These are phyloP conservation scores for Candida taoyuanica DNA, from an alignment of 805 yeast species.

Conservation along the genomic window DNA sequence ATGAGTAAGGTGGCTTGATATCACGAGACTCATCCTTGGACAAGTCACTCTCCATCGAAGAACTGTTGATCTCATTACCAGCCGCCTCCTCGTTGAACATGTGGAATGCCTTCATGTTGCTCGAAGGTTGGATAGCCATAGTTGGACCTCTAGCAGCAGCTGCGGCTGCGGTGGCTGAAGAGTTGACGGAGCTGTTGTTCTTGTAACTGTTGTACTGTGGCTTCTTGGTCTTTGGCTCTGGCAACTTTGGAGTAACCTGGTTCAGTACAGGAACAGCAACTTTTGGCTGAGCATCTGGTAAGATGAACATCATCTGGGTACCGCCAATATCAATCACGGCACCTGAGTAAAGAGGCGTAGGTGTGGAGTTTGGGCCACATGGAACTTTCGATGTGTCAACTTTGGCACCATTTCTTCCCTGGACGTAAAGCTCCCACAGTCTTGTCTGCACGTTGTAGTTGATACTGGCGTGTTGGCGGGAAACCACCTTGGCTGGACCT, in stretches of 20 bases:
- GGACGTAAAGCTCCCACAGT: slow-evolving; percentile 78
- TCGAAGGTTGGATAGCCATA: slow-evolving; percentile 4
- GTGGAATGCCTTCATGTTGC: slow-evolving; percentile 44
- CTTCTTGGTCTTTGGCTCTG: slow-evolving; percentile 26
- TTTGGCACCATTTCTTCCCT: slow-evolving; percentile 92
- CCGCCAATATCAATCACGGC: slow-evolving; percentile 92
- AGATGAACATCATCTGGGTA: slow-evolving; percentile 97
- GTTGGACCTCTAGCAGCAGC: slow-evolving; percentile 12
- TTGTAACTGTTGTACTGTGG: slow-evolving; percentile 1
- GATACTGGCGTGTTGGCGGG: slow-evolving; percentile 84
- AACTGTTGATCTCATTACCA: slow-evolving; percentile 3
- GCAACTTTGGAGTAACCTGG: slow-evolving; percentile 30
- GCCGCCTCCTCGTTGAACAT: slow-evolving; percentile 40
- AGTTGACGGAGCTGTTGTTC: no score
- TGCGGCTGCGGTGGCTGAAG: no score
- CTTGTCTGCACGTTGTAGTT: slow-evolving; percentile 69
- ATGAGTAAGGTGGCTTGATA: slow-evolving; percentile 93
- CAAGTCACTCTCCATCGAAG: slow-evolving; percentile 46
- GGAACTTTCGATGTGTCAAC: slow-evolving; percentile 58
- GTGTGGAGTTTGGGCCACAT: slow-evolving; percentile 40
- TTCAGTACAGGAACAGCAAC: slow-evolving; percentile 41
- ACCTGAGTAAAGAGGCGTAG: slow-evolving; percentile 73
- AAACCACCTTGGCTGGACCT: slow-evolving; percentile 97
- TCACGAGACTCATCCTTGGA: slow-evolving; percentile 89
- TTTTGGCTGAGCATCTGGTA: slow-evolving; percentile 83